Base-by-base conservation (phyloP, 2,329 filamentous ascomycete genomes). In the Epichloe elymi region DNA sequence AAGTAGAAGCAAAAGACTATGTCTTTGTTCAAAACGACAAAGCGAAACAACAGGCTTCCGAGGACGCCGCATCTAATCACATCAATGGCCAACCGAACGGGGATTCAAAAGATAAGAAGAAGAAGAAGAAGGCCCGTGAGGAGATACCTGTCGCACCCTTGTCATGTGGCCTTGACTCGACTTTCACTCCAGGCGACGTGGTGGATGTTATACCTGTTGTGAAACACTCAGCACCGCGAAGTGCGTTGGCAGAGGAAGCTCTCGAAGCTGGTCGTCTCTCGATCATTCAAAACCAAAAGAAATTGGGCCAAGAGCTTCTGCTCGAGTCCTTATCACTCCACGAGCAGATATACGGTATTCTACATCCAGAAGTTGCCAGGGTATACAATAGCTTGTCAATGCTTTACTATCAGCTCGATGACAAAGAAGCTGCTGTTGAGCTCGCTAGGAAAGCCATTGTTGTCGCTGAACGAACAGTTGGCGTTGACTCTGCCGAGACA, bases 271-370 rank as follows among this genome's bases (percentile, higher is more conserved):
- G 93, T 23, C 87, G 90, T 49, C 91, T 98, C 63, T 96, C 91
- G n/a, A 83, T 98, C 54, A 81, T 93, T 60, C 91, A 97, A 65
- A 85, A 88, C 65, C 89, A 98, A 73, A 91, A 87, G 71, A 93
- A 96, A 70, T 80, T 98, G 44, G 93, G 93, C 40, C 90, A 96
- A 68, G 93, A 98, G 68, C 78, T 98, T 51, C 79, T 98, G 33
- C 74, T 97, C n/a, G 93, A 98, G 69, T 96, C 90, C 38, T 73
- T 98, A 54, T 95, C 93, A 44, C 74, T 98, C 42, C 91, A 98
- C 63, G 93, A 98, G 74, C 93, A 98, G 68, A 97, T 98, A 59
- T 98, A 98, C 62, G 93, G 93, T 54, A 94, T 97, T 52, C 76
- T 98, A 26, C 93, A 98, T 65, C 90, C 93, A 1, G 93, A 98